Evolutionary conservation across 768 basidiomycete genomes (phyloP).

Genomic region (Multifurca ochricompacta): DNA sequence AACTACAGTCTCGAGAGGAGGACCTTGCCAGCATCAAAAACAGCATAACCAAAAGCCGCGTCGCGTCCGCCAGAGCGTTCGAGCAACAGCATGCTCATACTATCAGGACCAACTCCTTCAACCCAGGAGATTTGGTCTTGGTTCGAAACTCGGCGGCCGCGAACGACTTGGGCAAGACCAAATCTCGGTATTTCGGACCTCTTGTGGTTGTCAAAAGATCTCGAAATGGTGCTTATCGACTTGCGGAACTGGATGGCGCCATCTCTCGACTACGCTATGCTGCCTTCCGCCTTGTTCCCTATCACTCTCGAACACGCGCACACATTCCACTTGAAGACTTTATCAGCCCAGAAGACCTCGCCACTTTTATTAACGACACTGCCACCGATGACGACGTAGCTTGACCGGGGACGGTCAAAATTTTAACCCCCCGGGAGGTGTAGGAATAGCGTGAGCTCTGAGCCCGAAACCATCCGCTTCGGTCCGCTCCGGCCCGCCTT

Average conservation of each 20-base stretch:
- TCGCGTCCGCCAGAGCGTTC: neutral
- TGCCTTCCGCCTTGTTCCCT: slow-evolving; percentile 23
- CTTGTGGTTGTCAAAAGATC: slow-evolving; percentile 19
- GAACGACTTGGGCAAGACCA: slow-evolving; percentile 21
- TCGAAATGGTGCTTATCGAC: slow-evolving; percentile 17
- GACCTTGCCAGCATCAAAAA: neutral
- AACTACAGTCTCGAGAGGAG: slow-evolving; percentile 13
- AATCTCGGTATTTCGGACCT: slow-evolving; percentile 23
- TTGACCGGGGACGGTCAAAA: too few species aligned
- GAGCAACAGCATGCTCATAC: slow-evolving; percentile 1
- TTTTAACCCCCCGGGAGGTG: too few species aligned
- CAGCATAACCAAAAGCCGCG: neutral
- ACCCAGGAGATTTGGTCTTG: slow-evolving; percentile 22
- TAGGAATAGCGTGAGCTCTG: too few species aligned
- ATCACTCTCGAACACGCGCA: neutral
- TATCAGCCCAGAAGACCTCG: too few species aligned
- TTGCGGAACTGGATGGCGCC: slow-evolving; percentile 22
- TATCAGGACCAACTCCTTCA: slow-evolving; percentile 24
- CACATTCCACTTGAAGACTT: too few species aligned
- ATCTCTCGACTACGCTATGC: slow-evolving; percentile 13
- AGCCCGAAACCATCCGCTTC: too few species aligned
- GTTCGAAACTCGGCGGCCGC: slow-evolving; percentile 24
- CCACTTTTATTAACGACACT: too few species aligned
- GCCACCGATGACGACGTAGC: too few species aligned
- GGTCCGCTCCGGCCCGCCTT: too few species aligned